Evolutionary conservation across 495 filamentous ascomycete genomes (phyloP).

Genomic region (Diplogelasinospora grovesii): DNA sequence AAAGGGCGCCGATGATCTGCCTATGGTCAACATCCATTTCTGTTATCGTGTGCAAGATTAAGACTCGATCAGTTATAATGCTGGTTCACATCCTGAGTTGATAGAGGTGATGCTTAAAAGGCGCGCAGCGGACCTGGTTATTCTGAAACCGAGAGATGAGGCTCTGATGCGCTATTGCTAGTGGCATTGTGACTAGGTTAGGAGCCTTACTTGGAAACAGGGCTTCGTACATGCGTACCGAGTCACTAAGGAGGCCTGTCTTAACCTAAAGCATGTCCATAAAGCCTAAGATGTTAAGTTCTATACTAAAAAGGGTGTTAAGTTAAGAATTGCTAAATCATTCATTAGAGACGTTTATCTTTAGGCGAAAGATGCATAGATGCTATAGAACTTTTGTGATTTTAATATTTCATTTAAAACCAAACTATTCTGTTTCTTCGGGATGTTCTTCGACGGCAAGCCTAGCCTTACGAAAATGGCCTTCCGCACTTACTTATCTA

Average conservation of each 20-base stretch:
- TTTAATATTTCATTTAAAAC: slow-evolving; percentile 1
- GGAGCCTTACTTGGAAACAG: neutral
- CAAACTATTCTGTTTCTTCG: slow-evolving; percentile 1
- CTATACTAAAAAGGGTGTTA: neutral
- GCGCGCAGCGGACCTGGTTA: slow-evolving; percentile 2
- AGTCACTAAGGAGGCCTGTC: neutral
- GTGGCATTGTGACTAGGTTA: neutral
- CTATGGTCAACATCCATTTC: slow-evolving; percentile 4
- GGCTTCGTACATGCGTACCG: neutral
- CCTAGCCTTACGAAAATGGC: slow-evolving; percentile 2
- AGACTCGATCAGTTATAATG: slow-evolving; percentile 1
- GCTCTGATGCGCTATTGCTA: neutral
- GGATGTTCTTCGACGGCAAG: slow-evolving; percentile 1
- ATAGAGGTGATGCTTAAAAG: neutral
- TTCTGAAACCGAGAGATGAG: slow-evolving; percentile 1
- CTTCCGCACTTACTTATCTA: neutral
- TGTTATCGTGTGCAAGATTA: slow-evolving; percentile 5
- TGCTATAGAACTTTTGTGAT: neutral
- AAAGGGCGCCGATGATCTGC: slow-evolving; percentile 5
- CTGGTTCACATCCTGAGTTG: slow-evolving; percentile 1
- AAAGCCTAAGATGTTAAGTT: neutral
- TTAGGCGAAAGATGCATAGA: slow-evolving; percentile 1
- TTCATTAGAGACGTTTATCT: slow-evolving; percentile 4
- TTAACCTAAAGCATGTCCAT: neutral
- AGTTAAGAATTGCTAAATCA: neutral